These are phyloP conservation scores for Termitomyces sp. DNA, from an alignment of 768 basidiomycete species.

Conservation along the genomic window DNA sequence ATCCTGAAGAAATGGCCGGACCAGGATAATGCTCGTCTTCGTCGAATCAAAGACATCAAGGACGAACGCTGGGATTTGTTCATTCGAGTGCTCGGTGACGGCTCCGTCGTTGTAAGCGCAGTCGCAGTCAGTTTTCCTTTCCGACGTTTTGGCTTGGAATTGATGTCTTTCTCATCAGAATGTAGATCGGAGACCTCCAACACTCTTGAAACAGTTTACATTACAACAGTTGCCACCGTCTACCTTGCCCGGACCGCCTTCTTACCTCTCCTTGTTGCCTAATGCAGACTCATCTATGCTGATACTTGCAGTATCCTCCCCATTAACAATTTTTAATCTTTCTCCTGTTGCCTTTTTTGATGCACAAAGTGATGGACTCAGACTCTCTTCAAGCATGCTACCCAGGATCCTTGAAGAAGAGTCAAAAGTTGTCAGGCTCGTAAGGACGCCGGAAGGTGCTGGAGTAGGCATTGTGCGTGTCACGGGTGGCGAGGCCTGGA, in stretches of 20 bases:
- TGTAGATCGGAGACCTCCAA: slow-evolving; percentile 85
- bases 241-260: slow-evolving; percentile 41
- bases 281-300: slow-evolving; percentile 35
- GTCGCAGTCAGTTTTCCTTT: slow-evolving; percentile 54
- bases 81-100: slow-evolving; percentile 63
- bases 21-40: slow-evolving; percentile 39
- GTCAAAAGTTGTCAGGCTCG: slow-evolving; percentile 51
- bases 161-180: slow-evolving; percentile 44
- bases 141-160: background rate
- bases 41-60: slow-evolving; percentile 54
- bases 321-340: slow-evolving; percentile 57
- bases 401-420: slow-evolving; percentile 41
- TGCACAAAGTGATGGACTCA: slow-evolving; percentile 48
- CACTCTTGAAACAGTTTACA: slow-evolving; percentile 69
- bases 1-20: slow-evolving; percentile 30
- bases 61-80: slow-evolving; percentile 80
- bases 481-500: slow-evolving; percentile 62
- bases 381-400: slow-evolving; percentile 32
- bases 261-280: slow-evolving; percentile 49
- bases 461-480: slow-evolving; percentile 65
- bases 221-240: slow-evolving; percentile 58
- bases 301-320: slow-evolving; percentile 62
- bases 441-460: slow-evolving; percentile 74
- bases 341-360: slow-evolving; percentile 60
- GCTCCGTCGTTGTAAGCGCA: slow-evolving; percentile 68